Base-by-base conservation (phyloP, 306 rosid genomes). In the Heteromeles arbutifolia region DNA sequence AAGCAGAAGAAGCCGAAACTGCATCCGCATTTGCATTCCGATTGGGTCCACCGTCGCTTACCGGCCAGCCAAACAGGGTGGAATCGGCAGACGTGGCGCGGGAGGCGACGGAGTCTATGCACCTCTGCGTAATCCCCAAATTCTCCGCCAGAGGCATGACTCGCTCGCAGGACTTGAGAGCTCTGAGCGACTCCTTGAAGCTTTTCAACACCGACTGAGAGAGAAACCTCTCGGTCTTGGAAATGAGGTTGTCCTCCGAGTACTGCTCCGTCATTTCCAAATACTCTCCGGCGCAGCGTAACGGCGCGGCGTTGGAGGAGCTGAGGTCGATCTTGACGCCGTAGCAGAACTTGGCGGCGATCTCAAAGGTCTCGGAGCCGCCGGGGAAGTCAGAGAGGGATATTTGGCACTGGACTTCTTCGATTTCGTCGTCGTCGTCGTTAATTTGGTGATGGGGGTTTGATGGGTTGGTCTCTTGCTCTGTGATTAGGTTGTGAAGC, bases 241-340 rank as follows among this genome's bases (percentile, higher is more conserved):
- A 92, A 21, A 96, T 82, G 65, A 96, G 96, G 69, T 96, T 96
- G 74, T 90, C 98, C 53, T 88, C 99, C 2, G 93, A 86, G 79
- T 84, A 96, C 19, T 90, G 90, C 57, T 95, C 97, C 2, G 99
- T 90, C 99, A 95, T 95, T 7, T 95, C 97, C 32, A 95, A 85
- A 74, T 86, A 89, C 85, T 95, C 98, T 0, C 97, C 99, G 67
- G 99, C 99, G 78, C 99, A 95, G 17, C 99, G 96, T 54, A 95
- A 95, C 5, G 90, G 86, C 19, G 85, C 98, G n/a, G 84, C 98
- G 74, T 90, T 95, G 85, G 89, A 68, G 58, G 98, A 69, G 73
- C 83, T 83, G 22, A 92, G 67, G 67, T 95, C 99, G 67, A 89
- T 82, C 84, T 90, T 95, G 72, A 95, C 99, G 32, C 98, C 98